Conservation (phyloP, 2,329 filamentous ascomycete genomes). For the Clarireedia monteithiana region DNA sequence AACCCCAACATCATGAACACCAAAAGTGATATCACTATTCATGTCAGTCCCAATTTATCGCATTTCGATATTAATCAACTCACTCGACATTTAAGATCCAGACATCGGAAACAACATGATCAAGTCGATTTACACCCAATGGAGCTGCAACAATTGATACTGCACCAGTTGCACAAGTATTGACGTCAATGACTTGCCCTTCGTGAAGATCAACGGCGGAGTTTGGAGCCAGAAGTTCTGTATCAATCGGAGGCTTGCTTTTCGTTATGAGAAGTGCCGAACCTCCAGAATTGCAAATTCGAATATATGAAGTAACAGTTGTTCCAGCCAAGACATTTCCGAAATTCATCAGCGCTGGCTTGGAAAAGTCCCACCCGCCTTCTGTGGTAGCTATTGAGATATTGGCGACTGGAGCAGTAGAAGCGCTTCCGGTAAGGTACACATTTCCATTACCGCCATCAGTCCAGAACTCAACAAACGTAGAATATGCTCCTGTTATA, state of each 20-base stretch:
- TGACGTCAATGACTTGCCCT: constrained; percentile 21
- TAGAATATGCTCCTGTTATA: constrained; percentile 25
- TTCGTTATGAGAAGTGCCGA: constrained; percentile 26
- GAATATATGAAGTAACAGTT: constrained; percentile 20
- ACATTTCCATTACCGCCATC: constrained; percentile 25
- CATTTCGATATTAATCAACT: background rate
- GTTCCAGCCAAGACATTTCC: constrained; percentile 24
- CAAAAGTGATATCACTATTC: constrained; percentile 28
- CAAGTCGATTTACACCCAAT: constrained; percentile 19
- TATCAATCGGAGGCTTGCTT: constrained; percentile 26
- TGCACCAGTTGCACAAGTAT: constrained; percentile 23
- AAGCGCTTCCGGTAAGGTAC: constrained; percentile 24
- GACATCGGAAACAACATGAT: constrained; percentile 19
- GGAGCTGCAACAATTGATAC: constrained; percentile 23
- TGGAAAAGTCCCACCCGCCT: constrained; percentile 27
- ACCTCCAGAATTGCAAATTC: constrained; percentile 27
- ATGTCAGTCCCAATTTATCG: background rate
- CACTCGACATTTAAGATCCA: constrained; percentile 33
- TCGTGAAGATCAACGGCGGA: constrained; percentile 25
- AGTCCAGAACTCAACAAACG: constrained; percentile 26
- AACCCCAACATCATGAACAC: constrained; percentile 29
- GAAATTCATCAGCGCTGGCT: constrained; percentile 21
- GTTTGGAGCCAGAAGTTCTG: constrained; percentile 13
- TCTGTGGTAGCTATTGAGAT: constrained; percentile 27
- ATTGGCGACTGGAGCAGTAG: constrained; percentile 24